Evolutionary conservation across 2,329 filamentous ascomycete genomes (phyloP), one percentile per base, ranked within the genome.

Genomic region (Aspergillus sp.): DNA sequence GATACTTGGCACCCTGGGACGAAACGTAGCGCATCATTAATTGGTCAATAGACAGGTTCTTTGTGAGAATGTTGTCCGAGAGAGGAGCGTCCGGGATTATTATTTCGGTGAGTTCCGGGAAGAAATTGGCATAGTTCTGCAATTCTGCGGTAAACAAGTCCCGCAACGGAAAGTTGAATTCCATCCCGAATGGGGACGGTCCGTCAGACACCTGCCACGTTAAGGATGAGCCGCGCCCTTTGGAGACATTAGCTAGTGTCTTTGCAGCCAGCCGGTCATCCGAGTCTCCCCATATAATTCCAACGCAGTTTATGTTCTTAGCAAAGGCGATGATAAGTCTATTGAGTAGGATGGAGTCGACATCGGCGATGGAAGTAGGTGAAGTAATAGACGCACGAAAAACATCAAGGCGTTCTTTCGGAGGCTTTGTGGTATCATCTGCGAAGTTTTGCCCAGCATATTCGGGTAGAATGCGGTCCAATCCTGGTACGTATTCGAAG

Each of bases 1-100:
- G 90, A 69, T 96, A 97, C 58, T 89, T 89, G 63, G 86, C 85
- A 71, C 96, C 93, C 15, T 96, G 91, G 41, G 86, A 88, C 64
- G 86, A 85, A 68, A 99, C 96, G 73, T 97, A 99, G 57, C 91
- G 87, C 57, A 82, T 79, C 88, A 98, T 93, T 54, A 99, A 83
- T 65, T 93, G 89, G 70, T 97, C 92, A 67, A 99, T 97, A 46
- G 91, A 96, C 46, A 91, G 83, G 63, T 91, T 88, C 58, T 69
- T 72, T 33, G 70, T 73, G 11, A 74, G 68, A 33, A 71, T 55
- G 41, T 70, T 72, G 8, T 73, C 72, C 20, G 74, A 71, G 13
- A 73, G 65, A 41, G 72, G 64, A 24, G 71, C 66, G 49, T 78
- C 71, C 50, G 74, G 70, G n/a, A 79, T 76, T 20, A 81, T 75